phyloP scores from a whole-genome alignment of 2,329 filamentous ascomycete species.

The Lachnellula hyalina region DNA sequence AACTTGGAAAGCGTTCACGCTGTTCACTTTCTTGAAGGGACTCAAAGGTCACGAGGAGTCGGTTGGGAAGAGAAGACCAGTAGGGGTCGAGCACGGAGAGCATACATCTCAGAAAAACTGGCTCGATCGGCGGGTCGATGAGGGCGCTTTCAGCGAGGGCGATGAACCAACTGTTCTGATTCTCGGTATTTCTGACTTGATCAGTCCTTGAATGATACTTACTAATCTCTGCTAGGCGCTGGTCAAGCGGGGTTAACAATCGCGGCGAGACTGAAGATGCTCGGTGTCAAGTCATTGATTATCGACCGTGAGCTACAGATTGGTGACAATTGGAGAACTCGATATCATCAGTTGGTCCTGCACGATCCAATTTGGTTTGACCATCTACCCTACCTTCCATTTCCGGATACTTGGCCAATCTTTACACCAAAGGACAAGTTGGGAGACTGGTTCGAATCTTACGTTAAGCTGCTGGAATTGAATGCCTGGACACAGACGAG shows the following conservation, averaged over 20 bases:
- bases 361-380: conserved; percentile 59
- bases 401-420: conserved; percentile 61
- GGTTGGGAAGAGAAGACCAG: conserved; percentile 41
- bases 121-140: conserved; percentile 46
- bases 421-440: conserved; percentile 70
- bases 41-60: conserved; percentile 50
- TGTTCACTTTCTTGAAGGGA: conserved; percentile 55
- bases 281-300: conserved; percentile 49
- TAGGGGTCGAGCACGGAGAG: conserved; percentile 52
- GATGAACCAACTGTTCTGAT: conserved; percentile 51
- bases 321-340: conserved; percentile 59
- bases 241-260: conserved; percentile 55
- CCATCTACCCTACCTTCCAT: conserved; percentile 58
- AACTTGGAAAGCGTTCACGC: conserved; percentile 57
- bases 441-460: conserved; percentile 62
- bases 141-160: conserved; percentile 39
- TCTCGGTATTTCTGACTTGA: conserved; percentile 42
- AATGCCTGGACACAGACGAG: conserved; percentile 58
- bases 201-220: too few species aligned
- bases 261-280: conserved; percentile 55
- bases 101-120: conserved; percentile 53
- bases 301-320: conserved; percentile 53
- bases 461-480: conserved; percentile 59
- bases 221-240: conserved; percentile 38
- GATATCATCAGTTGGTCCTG: conserved; percentile 61